Base-by-base conservation (phyloP, 2,329 filamentous ascomycete genomes). In the Colletotrichum shisoi region DNA sequence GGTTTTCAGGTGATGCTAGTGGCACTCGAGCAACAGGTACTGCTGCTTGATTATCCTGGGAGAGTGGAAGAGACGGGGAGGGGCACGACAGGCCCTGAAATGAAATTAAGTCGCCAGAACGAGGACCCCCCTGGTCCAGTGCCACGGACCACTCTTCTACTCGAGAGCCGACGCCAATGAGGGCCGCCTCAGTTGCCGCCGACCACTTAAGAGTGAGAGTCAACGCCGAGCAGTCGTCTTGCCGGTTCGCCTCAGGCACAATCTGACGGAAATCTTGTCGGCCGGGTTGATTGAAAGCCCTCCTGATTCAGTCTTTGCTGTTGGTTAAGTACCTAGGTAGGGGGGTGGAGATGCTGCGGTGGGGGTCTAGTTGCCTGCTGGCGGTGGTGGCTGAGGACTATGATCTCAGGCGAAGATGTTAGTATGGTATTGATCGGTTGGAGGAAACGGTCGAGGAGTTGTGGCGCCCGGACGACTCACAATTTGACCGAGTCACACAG, bases 31-130 rank as follows among this genome's bases (percentile, higher is more conserved):
- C 17, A 56, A 57, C 66, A 67, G 51, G 62, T 45, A 66, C 51
- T 31, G 24, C n/a, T 57, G 63, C 49, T 53, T 12, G 31, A 19
- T 31, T 31, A 39, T 53, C 31, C 42, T 61, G 62, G 62, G 39
- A 62, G 66, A 39, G 56, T 62, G 49, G 59, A 34, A 53, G 49
- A 62, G 17, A 34, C 17, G 49, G 7, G 44, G 65, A 68, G 62
- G 66, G 62, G 66, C 57, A 57, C 34, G 48, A 52, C 66, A 61
- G 62, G 62, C 62, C 66, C 57, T 68, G 66, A 68, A 68, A 57
- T 68, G 45, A 68, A 67, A 67, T 67, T 67, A 67, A 39, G 57
- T 59, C 53, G 61, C 61, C 64, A 61, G 53, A 67, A 64, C 62
- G 54, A 67, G 61, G 61, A 67, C 42, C 64, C 64, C 42, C 64